These are phyloP conservation scores for Aspergillus asperescens DNA, from an alignment of 495 filamentous ascomycete species.

Conservation along the genomic window DNA sequence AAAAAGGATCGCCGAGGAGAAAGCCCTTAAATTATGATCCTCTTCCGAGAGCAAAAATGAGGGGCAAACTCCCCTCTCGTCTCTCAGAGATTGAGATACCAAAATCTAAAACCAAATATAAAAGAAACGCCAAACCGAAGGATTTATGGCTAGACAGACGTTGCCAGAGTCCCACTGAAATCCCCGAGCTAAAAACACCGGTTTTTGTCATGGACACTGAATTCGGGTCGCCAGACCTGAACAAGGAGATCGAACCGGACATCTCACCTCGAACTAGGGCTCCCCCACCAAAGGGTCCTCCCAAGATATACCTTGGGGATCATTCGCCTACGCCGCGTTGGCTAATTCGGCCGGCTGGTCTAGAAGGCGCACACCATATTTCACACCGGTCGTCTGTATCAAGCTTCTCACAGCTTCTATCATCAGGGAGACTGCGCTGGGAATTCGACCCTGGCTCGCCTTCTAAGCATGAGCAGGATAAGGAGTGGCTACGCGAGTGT, in stretches of 20 bases:
- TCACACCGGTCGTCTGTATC: not conserved
- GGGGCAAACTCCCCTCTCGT: not conserved
- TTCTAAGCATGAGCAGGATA: not conserved
- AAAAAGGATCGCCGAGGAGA: not conserved
- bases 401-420: not conserved
- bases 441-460: slow-evolving; percentile 23
- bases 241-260: not conserved
- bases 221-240: not conserved
- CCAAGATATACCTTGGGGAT: not conserved
- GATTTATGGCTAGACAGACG: not conserved
- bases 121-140: too few relatives aligned
- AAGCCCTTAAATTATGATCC: not conserved
- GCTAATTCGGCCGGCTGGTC: not conserved
- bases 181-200: not conserved
- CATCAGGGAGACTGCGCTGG: slow-evolving; percentile 19
- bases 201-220: not conserved
- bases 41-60: not conserved
- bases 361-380: not conserved
- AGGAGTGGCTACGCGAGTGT: slow-evolving; percentile 14
- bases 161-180: not conserved
- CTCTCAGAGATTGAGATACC: too few relatives aligned
- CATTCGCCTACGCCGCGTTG: slow-evolving; percentile 3
- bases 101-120: too few relatives aligned
- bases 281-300: not conserved
- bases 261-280: not conserved